Percentiles rank a stretch among this genome's conserved stretches.
These are phyloP conservation scores for Fonsecaea multimorphosa DNA, from an alignment of 2,329 filamentous ascomycete genomes.

Conservation along the genomic window DNA sequence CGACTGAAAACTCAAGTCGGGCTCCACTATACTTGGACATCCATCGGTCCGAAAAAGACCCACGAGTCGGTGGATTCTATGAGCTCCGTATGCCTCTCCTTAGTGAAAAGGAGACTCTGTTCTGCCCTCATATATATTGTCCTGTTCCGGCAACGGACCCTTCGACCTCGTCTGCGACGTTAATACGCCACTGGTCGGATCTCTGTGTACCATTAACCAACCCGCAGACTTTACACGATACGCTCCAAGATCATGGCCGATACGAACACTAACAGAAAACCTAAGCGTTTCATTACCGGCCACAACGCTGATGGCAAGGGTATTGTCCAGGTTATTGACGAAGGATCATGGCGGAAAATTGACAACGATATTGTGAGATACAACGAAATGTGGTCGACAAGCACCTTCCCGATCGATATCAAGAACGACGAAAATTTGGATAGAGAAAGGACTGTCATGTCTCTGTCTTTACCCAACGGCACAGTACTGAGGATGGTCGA, in stretches of 20 bases:
- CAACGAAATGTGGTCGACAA: conserved; percentile 26
- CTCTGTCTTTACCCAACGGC: conserved; percentile 17
- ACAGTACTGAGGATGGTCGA: conserved; percentile 46
- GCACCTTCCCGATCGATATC: conserved; percentile 23
- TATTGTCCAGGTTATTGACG: conserved; percentile 16
- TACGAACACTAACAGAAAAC: conserved; percentile 12
- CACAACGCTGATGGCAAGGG: conserved; percentile 19
- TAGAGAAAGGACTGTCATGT: conserved; percentile 17
- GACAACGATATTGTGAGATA: conserved; percentile 28
- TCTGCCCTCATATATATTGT: no score
- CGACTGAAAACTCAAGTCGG: neutral
- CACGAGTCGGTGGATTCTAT: no score
- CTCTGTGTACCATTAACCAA: no score
- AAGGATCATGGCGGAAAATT: conserved; percentile 23
- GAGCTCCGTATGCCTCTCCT: no score
- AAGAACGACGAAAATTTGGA: conserved; percentile 22
- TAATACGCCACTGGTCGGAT: no score
- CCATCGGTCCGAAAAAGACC: conserved; percentile 3
- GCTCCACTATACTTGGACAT: neutral
- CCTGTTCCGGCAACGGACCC: no score
- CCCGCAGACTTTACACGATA: neutral
- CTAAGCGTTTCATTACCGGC: conserved; percentile 19
- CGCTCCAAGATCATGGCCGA: conserved; percentile 4
- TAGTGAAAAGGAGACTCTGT: no score
- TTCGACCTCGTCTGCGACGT: no score